Evolutionary conservation across 371 early-diverging fungal genomes (phyloP).

Genomic region (Parasitella parasitica): DNA sequence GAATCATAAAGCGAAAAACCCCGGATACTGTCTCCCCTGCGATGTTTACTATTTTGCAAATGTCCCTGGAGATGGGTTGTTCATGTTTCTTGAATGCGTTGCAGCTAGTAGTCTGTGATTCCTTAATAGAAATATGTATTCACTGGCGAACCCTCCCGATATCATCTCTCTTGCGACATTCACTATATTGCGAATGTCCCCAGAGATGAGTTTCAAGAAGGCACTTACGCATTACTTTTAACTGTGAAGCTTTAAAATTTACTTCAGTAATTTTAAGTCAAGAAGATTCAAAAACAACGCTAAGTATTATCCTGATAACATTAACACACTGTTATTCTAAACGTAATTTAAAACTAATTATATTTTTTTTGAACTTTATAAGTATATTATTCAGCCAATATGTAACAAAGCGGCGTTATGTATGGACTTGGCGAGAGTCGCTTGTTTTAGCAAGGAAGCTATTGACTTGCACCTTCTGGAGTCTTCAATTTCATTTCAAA

Average conservation of each 20-base stretch:
- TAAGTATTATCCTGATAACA: conserved; percentile 10
- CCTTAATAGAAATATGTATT: conserved; percentile 8
- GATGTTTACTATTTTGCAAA: conserved; percentile 12
- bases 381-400: conserved; percentile 9
- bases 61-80: conserved; percentile 13
- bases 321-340: conserved; percentile 13
- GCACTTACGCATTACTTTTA: conserved; percentile 9
- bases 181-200: conserved; percentile 14
- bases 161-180: conserved; percentile 13
- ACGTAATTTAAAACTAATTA: conserved; percentile 8
- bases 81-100: conserved; percentile 13
- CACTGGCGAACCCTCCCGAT: conserved; percentile 13
- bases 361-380: conserved; percentile 2
- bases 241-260: conserved; percentile 9
- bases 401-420: conserved; percentile 24
- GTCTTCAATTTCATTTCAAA: conserved; percentile 23
- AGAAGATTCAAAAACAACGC: conserved; percentile 5
- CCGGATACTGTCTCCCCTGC: conserved; percentile 14
- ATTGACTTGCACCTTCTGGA: conserved; percentile 21
- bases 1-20: conserved; percentile 11
- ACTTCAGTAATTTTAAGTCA: conserved; percentile 1
- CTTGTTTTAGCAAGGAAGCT: conserved; percentile 27
- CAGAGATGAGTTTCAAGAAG: background rate
- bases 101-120: conserved; percentile 14
- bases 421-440: conserved; percentile 22